These are phyloP conservation scores for Mycena floridula DNA, from an alignment of 768 basidiomycete genomes.

Conservation along the genomic window DNA sequence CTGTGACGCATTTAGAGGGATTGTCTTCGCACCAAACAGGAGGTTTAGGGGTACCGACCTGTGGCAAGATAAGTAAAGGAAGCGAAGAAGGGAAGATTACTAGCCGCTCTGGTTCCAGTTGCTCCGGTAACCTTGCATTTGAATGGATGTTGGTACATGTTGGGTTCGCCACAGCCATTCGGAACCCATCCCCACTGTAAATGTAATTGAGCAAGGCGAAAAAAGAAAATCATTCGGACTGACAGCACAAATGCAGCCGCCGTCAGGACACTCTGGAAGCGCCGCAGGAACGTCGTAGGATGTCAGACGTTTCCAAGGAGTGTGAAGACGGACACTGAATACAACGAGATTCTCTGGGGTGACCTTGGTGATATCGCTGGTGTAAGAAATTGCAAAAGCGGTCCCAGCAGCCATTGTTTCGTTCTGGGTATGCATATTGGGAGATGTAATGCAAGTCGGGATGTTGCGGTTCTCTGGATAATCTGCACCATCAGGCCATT, in stretches of 20 bases:
- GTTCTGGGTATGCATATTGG: constrained; percentile 51
- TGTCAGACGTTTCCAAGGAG: constrained; percentile 45
- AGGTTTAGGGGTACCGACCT: constrained; percentile 35
- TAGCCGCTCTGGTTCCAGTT: constrained; percentile 28
- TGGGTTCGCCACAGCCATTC: constrained; percentile 46
- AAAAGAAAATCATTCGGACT: not conserved
- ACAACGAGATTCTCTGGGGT: constrained; percentile 44
- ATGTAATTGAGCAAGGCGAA: constrained; percentile 2
- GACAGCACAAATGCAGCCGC: constrained; percentile 33
- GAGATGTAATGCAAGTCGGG: constrained; percentile 35
- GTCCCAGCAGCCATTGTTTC: constrained; percentile 46
- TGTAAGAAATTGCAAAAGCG: constrained; percentile 50
- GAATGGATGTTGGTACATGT: constrained; percentile 44
- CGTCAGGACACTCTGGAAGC: constrained; percentile 43
- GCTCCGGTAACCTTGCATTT: constrained; percentile 44
- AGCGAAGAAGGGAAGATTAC: too few relatives aligned
- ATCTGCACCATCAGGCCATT: constrained; percentile 39
- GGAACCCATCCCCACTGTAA: constrained; percentile 50
- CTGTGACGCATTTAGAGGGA: constrained; percentile 32
- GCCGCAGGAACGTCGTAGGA: constrained; percentile 41
- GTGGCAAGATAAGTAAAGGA: too few relatives aligned
- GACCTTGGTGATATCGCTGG: constrained; percentile 39
- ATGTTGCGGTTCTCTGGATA: constrained; percentile 40
- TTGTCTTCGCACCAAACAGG: constrained; percentile 50
- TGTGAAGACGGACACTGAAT: constrained; percentile 32